Evolutionary conservation across 2,329 filamentous ascomycete genomes (phyloP).

Genomic region (Clarireedia sp.): DNA sequence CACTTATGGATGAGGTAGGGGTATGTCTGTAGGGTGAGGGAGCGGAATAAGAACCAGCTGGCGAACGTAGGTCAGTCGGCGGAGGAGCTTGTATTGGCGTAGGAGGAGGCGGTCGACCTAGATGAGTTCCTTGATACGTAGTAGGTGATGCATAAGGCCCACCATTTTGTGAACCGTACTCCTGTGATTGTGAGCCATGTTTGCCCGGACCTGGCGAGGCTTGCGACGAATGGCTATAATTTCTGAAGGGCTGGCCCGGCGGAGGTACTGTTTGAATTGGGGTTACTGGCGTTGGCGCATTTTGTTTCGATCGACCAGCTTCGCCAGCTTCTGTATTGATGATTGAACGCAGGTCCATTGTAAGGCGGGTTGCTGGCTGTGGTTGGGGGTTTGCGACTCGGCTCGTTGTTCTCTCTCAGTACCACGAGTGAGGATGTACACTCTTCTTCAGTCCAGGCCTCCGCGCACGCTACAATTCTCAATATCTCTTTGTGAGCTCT

Average conservation of each 20-base stretch:
- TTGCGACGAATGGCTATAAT: constrained; percentile 26
- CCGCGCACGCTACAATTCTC: constrained; percentile 18
- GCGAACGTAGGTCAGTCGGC: constrained; percentile 35
- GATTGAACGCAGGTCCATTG: constrained; percentile 46
- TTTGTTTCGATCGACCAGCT: constrained; percentile 20
- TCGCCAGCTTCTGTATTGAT: constrained; percentile 37
- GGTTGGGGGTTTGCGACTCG: background rate
- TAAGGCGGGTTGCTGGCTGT: constrained; percentile 23
- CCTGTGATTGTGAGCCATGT: constrained; percentile 25
- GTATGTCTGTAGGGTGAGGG: constrained; percentile 30
- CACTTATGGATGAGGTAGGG: constrained; percentile 23
- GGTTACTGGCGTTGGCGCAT: constrained; percentile 27
- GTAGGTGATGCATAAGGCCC: constrained; percentile 28
- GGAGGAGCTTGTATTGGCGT: constrained; percentile 35
- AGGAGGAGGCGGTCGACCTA: constrained; percentile 30
- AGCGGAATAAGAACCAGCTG: constrained; percentile 31
- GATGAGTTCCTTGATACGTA: constrained; percentile 26
- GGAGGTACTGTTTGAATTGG: constrained; percentile 24
- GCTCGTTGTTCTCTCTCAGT: constrained; percentile 2
- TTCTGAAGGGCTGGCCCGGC: constrained; percentile 24
- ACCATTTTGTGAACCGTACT: constrained; percentile 23
- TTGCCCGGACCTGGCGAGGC: constrained; percentile 26
- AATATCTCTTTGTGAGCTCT: constrained; percentile 9
- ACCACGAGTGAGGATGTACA: constrained; percentile 14
- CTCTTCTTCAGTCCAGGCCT: constrained; percentile 15